Evolutionary conservation across 202 grass and related monocot species (phyloP), one percentile per base, ranked within the genome.

Genomic region (Digitaria exilis): DNA sequence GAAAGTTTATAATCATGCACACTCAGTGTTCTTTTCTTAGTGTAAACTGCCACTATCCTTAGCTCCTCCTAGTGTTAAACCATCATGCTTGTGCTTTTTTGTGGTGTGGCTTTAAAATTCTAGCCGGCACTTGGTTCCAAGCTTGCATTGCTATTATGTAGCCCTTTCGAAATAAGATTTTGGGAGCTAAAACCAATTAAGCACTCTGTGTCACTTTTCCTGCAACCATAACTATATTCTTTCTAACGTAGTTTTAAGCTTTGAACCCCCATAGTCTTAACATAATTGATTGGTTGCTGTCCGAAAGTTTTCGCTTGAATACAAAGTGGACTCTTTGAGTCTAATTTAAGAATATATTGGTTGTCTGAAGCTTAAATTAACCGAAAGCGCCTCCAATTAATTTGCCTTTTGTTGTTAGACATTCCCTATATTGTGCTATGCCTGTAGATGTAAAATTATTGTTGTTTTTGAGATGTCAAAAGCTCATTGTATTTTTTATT

Each of bases 1-100:
- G 88, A 86, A 90, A 69, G 84, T 90, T 30, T 70, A 83, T 90
- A 82, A 80, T 44, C 18, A 1, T 78, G 22, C 37, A 28, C 26
- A 32, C 1, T n/a, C n/a, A 45, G 13, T 61, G 15, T 52, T 26
- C 6, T 59, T 77, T 48, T 17, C 5, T 44, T 50, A 31, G 6
- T 73, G 45, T 28, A 9, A 29, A 41, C 37, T 75, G 21, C 29
- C 55, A 6, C 39, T 82, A 25, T 60, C 18, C 31, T 19, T 64
- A 12, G 24, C 4, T 62, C 19, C 16, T 50, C 21, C 5, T 50
- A 31, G 29, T 71, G 13, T 45, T 17, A 13, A n/a, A 18, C 44
- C 69, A 60, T 35, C 48, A 55, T 65, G 44, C 45, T 49, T 82
- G 28, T 7, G 11, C 43, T 16, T 0, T 31, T 81, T 26, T 9